phyloP scores from a whole-genome alignment of 1,284 basidiomycete genomes.

The Puccinia horiana region DNA sequence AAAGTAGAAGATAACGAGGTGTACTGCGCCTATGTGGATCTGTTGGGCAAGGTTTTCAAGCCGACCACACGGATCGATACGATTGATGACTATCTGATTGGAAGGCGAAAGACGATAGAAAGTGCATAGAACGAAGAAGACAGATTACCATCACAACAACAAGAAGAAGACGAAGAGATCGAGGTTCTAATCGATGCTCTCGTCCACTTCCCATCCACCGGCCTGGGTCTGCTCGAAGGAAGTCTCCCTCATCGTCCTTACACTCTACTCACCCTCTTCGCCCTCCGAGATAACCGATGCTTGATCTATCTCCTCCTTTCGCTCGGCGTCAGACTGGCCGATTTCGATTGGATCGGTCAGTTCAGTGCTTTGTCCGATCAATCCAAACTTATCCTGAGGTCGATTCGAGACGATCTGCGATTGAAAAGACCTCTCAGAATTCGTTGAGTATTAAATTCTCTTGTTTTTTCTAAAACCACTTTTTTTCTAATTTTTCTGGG shows the following conservation, averaged over 20 bases:
- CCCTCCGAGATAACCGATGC: background rate
- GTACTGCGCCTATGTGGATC: background rate
- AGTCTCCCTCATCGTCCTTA: background rate
- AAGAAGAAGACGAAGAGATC: background rate
- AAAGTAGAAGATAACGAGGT: background rate
- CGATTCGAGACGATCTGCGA: background rate
- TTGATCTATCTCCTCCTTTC: background rate
- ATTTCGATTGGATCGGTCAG: background rate
- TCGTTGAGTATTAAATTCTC: background rate
- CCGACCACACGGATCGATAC: background rate
- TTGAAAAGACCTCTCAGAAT: background rate
- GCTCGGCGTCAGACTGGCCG: background rate
- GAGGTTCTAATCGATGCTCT: background rate
- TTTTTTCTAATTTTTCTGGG: background rate
- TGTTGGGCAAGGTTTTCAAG: background rate
- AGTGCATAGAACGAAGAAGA: background rate
- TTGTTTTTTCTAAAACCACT: background rate
- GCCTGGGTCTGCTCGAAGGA: background rate
- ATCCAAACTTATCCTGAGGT: background rate
- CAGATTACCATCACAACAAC: background rate
- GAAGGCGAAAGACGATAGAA: background rate
- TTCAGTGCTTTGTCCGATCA: background rate
- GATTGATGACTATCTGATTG: conserved; percentile 18
- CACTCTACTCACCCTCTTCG: conserved; percentile 10
- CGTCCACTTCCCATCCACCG: background rate